Percentiles rank a stretch among this genome's conserved stretches.
Evolutionary conservation across 2,329 filamentous ascomycete genomes (phyloP).

Genomic region (Elsinoe arachidis): DNA sequence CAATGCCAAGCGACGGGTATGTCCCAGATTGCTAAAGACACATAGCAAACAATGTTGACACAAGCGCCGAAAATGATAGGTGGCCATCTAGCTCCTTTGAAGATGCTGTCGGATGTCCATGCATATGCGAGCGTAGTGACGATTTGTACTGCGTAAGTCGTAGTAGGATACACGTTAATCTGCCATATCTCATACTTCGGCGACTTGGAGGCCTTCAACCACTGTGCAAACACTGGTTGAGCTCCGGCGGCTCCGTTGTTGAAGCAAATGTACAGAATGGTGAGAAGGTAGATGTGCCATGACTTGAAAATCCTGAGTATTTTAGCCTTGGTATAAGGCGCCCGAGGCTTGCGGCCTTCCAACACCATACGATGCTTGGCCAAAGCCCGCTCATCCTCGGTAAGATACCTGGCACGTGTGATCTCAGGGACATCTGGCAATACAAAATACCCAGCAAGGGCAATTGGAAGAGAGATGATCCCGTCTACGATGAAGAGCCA

Average conservation of each 20-base stretch:
- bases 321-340: slow-evolving; percentile 43
- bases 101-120: slow-evolving; percentile 55
- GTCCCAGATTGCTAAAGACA: slow-evolving; percentile 41
- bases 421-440: slow-evolving; percentile 46
- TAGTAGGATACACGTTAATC: slow-evolving; percentile 49
- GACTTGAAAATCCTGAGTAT: slow-evolving; percentile 47
- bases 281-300: slow-evolving; percentile 57
- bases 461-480: slow-evolving; percentile 45
- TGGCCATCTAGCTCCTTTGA: slow-evolving; percentile 54
- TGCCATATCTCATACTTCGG: slow-evolving; percentile 42
- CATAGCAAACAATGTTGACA: slow-evolving; percentile 37
- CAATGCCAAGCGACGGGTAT: slow-evolving; percentile 49
- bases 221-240: slow-evolving; percentile 50
- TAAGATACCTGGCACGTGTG: slow-evolving; percentile 42
- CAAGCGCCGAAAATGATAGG: slow-evolving; percentile 51
- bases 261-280: slow-evolving; percentile 52
- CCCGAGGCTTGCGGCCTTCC: slow-evolving; percentile 38
- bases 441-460: slow-evolving; percentile 41
- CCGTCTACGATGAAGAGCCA: slow-evolving; percentile 45
- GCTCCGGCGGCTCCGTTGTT: slow-evolving; percentile 48
- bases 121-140: slow-evolving; percentile 55
- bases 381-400: slow-evolving; percentile 35
- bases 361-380: slow-evolving; percentile 43
- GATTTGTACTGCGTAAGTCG: slow-evolving; percentile 45
- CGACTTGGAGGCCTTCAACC: slow-evolving; percentile 33